Conservation (phyloP, 2,329 filamentous ascomycete species). For the Trichoderma atrobrunneum region DNA sequence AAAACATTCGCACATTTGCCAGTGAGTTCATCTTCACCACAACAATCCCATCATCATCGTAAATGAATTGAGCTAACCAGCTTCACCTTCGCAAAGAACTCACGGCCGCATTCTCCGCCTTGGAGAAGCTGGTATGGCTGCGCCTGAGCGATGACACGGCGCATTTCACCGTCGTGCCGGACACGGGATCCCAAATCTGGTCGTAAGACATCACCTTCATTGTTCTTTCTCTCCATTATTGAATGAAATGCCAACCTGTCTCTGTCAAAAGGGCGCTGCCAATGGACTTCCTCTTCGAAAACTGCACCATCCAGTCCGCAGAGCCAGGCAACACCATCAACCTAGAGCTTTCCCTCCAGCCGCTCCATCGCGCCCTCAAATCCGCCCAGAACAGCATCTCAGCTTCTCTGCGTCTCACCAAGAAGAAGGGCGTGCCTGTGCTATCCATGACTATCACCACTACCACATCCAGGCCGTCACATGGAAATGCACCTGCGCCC, state of each 20-base stretch:
- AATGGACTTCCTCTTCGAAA: slow-evolving; percentile 83
- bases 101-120: slow-evolving; percentile 59
- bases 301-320: slow-evolving; percentile 81
- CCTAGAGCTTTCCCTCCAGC: slow-evolving; percentile 85
- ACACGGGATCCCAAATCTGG: slow-evolving; percentile 95
- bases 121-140: slow-evolving; percentile 86
- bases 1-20: slow-evolving; percentile 64
- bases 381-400: slow-evolving; percentile 80
- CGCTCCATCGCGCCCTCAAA: slow-evolving; percentile 85
- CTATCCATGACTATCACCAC: slow-evolving; percentile 88
- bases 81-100: slow-evolving; percentile 48
- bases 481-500: slow-evolving; percentile 34
- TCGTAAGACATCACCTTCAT: slow-evolving; percentile 53
- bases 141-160: slow-evolving; percentile 82
- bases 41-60: neutral
- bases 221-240: neutral
- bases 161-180: slow-evolving; percentile 93
- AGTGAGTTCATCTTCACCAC: slow-evolving; percentile 42
- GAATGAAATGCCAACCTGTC: neutral
- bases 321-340: slow-evolving; percentile 86
- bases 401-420: slow-evolving; percentile 84
- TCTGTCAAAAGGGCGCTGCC: slow-evolving; percentile 47
- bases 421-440: slow-evolving; percentile 83
- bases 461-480: slow-evolving; percentile 52
- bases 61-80: neutral